These are phyloP conservation scores for Colletotrichum spinosum DNA, from an alignment of 2,329 filamentous ascomycete species.

Conservation along the genomic window DNA sequence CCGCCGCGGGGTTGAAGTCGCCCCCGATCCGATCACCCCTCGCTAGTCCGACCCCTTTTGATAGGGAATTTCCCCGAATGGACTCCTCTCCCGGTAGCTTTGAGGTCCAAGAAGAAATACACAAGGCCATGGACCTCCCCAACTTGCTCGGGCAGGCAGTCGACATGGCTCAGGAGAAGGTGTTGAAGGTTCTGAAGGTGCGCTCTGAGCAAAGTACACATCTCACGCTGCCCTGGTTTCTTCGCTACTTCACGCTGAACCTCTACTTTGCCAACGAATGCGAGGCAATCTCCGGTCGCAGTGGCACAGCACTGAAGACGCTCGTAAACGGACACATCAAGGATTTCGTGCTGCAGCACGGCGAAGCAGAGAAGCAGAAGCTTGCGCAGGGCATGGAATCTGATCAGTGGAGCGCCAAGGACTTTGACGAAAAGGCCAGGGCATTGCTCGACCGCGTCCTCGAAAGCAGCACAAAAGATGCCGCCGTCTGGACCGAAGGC, in stretches of 20 bases:
- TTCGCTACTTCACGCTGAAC: background rate
- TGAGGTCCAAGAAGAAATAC: constrained; percentile 78
- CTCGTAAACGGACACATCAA: constrained; percentile 86
- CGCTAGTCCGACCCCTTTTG: constrained; percentile 57
- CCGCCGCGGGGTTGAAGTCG: constrained; percentile 55
- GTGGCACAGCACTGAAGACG: constrained; percentile 80
- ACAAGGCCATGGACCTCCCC: constrained; percentile 80
- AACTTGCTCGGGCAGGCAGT: constrained; percentile 84
- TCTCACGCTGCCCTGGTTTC: constrained; percentile 31
- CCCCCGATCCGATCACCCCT: constrained; percentile 64
- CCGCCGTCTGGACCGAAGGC: constrained; percentile 72
- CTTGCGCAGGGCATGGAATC: constrained; percentile 82
- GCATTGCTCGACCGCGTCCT: constrained; percentile 73
- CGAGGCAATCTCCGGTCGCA: constrained; percentile 84
- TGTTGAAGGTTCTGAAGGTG: constrained; percentile 81
- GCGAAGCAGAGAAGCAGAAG: constrained; percentile 78
- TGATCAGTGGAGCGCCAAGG: constrained; percentile 83
- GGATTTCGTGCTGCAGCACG: constrained; percentile 79
- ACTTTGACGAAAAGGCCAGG: constrained; percentile 74
- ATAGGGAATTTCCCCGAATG: constrained; percentile 30
- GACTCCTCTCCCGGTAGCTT: constrained; percentile 46
- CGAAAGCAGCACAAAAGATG: constrained; percentile 77
- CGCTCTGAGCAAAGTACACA: constrained; percentile 78
- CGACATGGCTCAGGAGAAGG: constrained; percentile 82
- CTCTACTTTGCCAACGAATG: constrained; percentile 64